phyloP scores from a whole-genome alignment of 2,329 filamentous ascomycete species.

The Cephalotrichum gorgonifer region DNA sequence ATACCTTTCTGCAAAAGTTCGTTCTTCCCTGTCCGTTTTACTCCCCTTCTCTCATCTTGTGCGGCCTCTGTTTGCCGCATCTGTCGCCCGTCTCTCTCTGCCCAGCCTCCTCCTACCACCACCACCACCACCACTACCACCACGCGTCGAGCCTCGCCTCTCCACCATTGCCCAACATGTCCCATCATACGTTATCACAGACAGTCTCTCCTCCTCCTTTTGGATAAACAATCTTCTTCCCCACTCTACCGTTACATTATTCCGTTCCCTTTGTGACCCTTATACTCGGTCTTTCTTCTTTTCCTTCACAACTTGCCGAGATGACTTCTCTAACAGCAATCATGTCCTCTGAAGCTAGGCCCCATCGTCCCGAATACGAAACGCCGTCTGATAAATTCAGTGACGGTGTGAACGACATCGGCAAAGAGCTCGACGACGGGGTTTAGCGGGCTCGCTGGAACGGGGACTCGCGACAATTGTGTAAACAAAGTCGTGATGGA shows the following conservation, averaged over 20 bases:
- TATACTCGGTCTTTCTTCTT: conserved; percentile 6
- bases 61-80: not conserved
- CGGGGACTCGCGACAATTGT: not conserved
- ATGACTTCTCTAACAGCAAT: conserved; percentile 46
- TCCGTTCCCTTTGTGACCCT: conserved; percentile 3
- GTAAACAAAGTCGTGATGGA: conserved; percentile 30
- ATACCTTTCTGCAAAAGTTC: conserved; percentile 9
- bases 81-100: not conserved
- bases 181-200: not conserved
- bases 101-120: not conserved
- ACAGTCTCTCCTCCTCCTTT: not conserved
- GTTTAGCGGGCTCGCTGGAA: conserved; percentile 9
- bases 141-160: not conserved
- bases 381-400: conserved; percentile 13
- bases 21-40: conserved; percentile 7
- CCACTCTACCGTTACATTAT: not conserved
- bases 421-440: conserved; percentile 9
- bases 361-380: conserved; percentile 9
- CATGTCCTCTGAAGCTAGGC: conserved; percentile 41
- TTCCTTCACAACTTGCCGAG: conserved; percentile 21
- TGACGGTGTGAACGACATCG: not conserved
- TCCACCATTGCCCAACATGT: not conserved
- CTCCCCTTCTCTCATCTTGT: not conserved
- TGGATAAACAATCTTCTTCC: not conserved
- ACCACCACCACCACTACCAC: too few species aligned